phyloP scores from a whole-genome alignment of 1,139 yeast species.

The Suhomyces kunorum region DNA sequence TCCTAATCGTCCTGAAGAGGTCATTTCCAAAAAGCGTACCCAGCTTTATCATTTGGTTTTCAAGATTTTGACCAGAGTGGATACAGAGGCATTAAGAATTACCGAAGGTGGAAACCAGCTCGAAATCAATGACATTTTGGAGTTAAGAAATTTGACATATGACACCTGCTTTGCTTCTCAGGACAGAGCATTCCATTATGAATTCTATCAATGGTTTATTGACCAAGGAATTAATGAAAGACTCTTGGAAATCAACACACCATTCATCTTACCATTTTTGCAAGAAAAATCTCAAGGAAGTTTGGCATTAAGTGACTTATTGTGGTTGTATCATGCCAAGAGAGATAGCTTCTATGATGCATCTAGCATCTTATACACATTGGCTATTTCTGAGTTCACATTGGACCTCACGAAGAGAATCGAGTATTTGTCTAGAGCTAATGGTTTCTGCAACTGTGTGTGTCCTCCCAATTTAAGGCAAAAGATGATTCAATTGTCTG shows the following conservation, averaged over 20 bases:
- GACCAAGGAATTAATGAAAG: constrained; percentile 75
- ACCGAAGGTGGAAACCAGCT: constrained; percentile 47
- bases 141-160: constrained; percentile 71
- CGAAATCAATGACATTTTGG: constrained; percentile 54
- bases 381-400: constrained; percentile 74
- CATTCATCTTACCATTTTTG: constrained; percentile 75
- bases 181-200: constrained; percentile 85
- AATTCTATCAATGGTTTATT: constrained; percentile 91
- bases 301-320: constrained; percentile 71
- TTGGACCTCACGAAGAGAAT: constrained; percentile 72
- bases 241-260: constrained; percentile 76
- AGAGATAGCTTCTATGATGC: constrained; percentile 79
- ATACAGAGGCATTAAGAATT: constrained; percentile 60
- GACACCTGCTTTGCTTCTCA: constrained; percentile 69
- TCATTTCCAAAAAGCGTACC: constrained; percentile 17
- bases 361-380: constrained; percentile 73
- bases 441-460: constrained; percentile 86
- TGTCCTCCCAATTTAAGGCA: constrained; percentile 79
- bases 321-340: constrained; percentile 89
- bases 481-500: constrained; percentile 68
- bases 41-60: constrained; percentile 70
- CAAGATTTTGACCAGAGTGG: constrained; percentile 70
- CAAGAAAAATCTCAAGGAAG: constrained; percentile 70
- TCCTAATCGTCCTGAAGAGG: constrained; percentile 32
- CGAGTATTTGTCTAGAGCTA: constrained; percentile 87